These are phyloP conservation scores for Pyricularia sp. DNA, from an alignment of 2,329 filamentous ascomycete genomes.

Conservation along the genomic window DNA sequence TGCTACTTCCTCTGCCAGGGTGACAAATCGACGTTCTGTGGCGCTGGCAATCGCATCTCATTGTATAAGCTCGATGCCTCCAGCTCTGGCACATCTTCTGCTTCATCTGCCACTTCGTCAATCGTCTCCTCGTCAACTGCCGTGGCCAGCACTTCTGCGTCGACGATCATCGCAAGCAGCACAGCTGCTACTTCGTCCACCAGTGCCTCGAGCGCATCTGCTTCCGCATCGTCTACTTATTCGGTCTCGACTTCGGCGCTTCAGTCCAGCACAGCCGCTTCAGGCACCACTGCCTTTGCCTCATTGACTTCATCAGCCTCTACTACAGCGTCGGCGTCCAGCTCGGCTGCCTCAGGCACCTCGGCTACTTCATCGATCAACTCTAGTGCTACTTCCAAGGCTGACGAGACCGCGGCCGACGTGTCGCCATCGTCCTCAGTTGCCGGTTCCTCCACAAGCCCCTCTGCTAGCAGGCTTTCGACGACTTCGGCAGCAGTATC, in stretches of 20 bases:
- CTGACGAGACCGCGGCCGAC: background rate
- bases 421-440: background rate
- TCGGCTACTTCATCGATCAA: background rate
- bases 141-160: background rate
- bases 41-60: constrained; percentile 8
- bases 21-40: constrained; percentile 9
- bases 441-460: background rate
- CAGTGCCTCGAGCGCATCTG: background rate
- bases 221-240: background rate
- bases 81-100: background rate
- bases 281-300: background rate
- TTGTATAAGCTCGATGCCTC: constrained; percentile 4
- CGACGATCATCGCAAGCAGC: background rate
- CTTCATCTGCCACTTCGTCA: background rate
- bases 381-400: background rate
- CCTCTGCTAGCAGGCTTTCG: constrained; percentile 1
- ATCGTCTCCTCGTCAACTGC: background rate
- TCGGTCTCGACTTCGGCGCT: background rate
- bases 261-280: background rate
- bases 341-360: background rate
- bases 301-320: background rate
- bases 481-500: background rate
- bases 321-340: background rate
- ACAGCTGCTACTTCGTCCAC: background rate
- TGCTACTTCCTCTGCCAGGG: constrained; percentile 12